Conservation (phyloP, 2,329 filamentous ascomycete genomes). For the Ophiostoma triangulosporum region DNA sequence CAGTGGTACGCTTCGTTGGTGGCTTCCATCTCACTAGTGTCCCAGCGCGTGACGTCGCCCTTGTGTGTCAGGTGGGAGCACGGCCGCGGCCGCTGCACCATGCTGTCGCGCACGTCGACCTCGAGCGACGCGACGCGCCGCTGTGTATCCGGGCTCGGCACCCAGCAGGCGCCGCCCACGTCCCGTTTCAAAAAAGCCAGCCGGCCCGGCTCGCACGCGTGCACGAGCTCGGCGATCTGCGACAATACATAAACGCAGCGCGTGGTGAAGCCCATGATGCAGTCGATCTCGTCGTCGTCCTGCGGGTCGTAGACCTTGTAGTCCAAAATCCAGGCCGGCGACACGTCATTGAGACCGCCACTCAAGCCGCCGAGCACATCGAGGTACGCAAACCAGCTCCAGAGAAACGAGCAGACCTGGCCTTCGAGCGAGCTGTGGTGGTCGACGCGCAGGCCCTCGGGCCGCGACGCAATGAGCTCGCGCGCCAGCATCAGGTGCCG, state of each 20-base stretch:
- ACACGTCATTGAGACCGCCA: conserved; percentile 39
- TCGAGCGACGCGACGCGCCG: conserved; percentile 46
- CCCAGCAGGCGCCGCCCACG: conserved; percentile 34
- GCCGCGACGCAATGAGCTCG: conserved; percentile 55
- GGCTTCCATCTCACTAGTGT: conserved; percentile 51
- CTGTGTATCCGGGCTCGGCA: conserved; percentile 39
- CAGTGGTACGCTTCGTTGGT: conserved; percentile 71
- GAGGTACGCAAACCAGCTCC: conserved; percentile 73
- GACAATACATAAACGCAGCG: conserved; percentile 58
- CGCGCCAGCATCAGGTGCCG: conserved; percentile 63
- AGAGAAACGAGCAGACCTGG: conserved; percentile 58
- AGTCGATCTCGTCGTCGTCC: conserved; percentile 59
- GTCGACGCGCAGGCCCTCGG: conserved; percentile 33
- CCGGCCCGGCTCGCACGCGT: conserved; percentile 42
- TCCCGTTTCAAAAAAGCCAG: conserved; percentile 3
- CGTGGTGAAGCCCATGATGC: conserved; percentile 66
- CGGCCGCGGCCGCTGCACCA: conserved; percentile 27
- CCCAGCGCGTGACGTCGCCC: conserved; percentile 40
- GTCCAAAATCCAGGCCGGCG: conserved; percentile 37
- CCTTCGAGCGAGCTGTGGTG: conserved; percentile 34
- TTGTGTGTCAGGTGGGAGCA: conserved; percentile 34
- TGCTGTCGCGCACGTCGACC: conserved; percentile 45
- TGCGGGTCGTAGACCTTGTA: conserved; percentile 36
- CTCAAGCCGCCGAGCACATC: conserved; percentile 64
- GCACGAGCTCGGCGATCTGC: conserved; percentile 57